These are phyloP conservation scores for Diversispora epigaea DNA, from an alignment of 192 early-diverging fungal genomes.

Conservation along the genomic window DNA sequence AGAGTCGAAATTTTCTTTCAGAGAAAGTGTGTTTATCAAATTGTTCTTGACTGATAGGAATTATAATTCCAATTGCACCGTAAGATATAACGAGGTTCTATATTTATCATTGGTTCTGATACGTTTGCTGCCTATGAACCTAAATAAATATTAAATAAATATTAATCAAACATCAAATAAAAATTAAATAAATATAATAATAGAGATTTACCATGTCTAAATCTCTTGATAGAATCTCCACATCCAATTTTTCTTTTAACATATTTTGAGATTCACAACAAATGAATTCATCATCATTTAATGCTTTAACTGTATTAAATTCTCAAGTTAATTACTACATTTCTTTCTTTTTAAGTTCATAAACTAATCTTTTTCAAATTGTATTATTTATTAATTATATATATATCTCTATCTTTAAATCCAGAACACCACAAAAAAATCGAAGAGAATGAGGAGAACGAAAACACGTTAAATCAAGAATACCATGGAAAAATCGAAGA, in stretches of 20 bases:
- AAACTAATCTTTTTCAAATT: neutral
- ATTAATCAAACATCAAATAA: no score
- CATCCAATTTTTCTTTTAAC: conserved; percentile 54
- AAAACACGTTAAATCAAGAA: no score
- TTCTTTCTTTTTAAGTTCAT: neutral
- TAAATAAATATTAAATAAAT: conserved; percentile 22
- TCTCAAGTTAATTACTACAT: no score
- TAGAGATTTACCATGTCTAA: conserved; percentile 62
- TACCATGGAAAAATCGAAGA: no score
- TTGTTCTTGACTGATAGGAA: conserved; percentile 59
- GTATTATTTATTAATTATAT: neutral
- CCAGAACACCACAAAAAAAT: no score
- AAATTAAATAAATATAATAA: neutral
- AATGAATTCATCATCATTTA: conserved; percentile 62
- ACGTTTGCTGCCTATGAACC: conserved; percentile 78
- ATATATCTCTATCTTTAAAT: neutral
- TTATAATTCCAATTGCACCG: conserved; percentile 79
- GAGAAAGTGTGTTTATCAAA: conserved; percentile 67
- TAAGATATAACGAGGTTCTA: conserved; percentile 64
- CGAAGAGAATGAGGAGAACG: no score
- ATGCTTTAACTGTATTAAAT: conserved; percentile 60
- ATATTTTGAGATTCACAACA: conserved; percentile 57
- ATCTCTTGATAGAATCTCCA: conserved; percentile 80
- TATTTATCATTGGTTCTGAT: conserved; percentile 57
- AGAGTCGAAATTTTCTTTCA: conserved; percentile 60